Percentiles rank a stretch among this genome's conserved stretches.
These are phyloP conservation scores for Yarrowia deformans DNA, from an alignment of 805 yeast species.

Conservation along the genomic window DNA sequence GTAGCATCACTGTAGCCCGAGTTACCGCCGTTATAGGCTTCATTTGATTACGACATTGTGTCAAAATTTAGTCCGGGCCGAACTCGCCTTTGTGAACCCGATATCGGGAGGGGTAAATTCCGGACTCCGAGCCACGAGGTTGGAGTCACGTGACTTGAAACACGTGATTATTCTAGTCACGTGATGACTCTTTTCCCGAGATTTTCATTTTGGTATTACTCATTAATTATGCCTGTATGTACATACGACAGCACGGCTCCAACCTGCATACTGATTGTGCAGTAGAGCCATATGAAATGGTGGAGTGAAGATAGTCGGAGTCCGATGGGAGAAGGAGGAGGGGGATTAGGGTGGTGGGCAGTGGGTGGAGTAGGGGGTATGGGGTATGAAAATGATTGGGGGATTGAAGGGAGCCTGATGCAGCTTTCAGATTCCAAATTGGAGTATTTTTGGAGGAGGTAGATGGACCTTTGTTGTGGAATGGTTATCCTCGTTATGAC, in stretches of 20 bases:
- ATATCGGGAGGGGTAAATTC: conserved; percentile 9
- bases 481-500: background rate
- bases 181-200: background rate
- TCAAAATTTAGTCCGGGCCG: background rate
- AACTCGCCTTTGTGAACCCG: conserved; percentile 2
- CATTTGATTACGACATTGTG: conserved; percentile 1
- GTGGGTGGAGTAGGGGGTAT: too few relatives aligned
- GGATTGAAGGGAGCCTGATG: background rate
- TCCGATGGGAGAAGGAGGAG: background rate
- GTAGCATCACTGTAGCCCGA: background rate
- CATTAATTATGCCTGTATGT: background rate
- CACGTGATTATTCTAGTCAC: background rate
- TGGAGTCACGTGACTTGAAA: too few relatives aligned
- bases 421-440: background rate
- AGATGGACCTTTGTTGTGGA: background rate
- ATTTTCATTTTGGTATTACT: background rate
- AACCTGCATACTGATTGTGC: too few relatives aligned
- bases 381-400: background rate
- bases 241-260: background rate
- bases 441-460: background rate
- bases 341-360: too few relatives aligned
- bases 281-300: too few relatives aligned
- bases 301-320: background rate
- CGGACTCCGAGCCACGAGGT: too few relatives aligned
- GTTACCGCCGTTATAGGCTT: too few relatives aligned